Percentiles rank a stretch among this genome's conserved stretches.
phyloP scores from a whole-genome alignment of 192 early-diverging fungal genomes.

The Coemansia erecta region DNA sequence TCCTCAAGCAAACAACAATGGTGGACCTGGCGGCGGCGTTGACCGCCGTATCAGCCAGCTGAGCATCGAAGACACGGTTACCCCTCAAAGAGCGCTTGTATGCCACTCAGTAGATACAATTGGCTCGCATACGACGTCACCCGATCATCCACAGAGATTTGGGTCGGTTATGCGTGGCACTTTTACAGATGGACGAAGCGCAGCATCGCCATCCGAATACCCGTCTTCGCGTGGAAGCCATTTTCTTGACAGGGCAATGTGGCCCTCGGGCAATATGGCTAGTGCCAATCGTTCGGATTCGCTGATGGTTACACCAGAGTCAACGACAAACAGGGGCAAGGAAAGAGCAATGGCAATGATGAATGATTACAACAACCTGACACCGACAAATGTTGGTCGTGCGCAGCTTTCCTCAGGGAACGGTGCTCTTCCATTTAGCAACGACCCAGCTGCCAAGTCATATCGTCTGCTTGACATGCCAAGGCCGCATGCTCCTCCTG shows the following conservation, averaged over 20 bases:
- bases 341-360: neutral
- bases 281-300: slow-evolving; percentile 13
- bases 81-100: neutral
- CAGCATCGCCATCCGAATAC: slow-evolving; percentile 30
- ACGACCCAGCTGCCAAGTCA: slow-evolving; percentile 3
- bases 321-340: neutral
- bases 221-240: slow-evolving; percentile 29
- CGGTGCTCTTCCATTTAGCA: neutral
- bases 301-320: slow-evolving; percentile 17
- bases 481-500: slow-evolving; percentile 40
- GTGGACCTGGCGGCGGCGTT: neutral
- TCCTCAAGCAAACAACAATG: neutral
- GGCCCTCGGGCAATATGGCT: slow-evolving; percentile 3
- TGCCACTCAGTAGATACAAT: slow-evolving; percentile 2
- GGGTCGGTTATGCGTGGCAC: too few species aligned
- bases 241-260: neutral
- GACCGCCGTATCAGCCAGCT: slow-evolving; percentile 9
- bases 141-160: too few species aligned
- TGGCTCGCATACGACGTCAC: neutral
- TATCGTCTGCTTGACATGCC: slow-evolving; percentile 49
- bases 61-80: slow-evolving; percentile 8
- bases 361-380: neutral
- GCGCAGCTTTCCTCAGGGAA: neutral
- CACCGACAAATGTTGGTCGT: neutral
- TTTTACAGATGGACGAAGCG: neutral